Evolutionary conservation across 2,329 filamentous ascomycete genomes (phyloP), one percentile per base, ranked within the genome.

Genomic region (Davidsoniella eucalypti): DNA sequence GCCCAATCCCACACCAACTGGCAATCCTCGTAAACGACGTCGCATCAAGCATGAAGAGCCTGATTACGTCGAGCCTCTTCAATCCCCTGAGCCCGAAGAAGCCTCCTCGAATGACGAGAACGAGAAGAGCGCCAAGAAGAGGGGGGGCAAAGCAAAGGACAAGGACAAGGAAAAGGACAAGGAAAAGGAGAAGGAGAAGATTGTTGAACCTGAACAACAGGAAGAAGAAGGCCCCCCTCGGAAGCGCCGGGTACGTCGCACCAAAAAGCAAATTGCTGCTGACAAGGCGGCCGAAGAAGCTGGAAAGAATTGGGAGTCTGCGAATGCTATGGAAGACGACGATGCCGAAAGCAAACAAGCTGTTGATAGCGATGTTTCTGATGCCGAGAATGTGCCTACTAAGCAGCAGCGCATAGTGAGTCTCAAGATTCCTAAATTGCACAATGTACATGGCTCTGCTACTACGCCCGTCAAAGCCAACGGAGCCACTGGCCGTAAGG

Each of bases 31-130:
- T 10, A 53, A 53, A 29, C 47, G 51, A 9, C 44, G 51, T 21
- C 51, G 51, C 14, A 45, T 44, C 17, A 53, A 53, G 44, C 29
- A 53, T n/a, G 42, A 49, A 16, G 46, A 43, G 1, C 36, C 41
- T 12, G 41, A 17, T 5, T 23, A 47, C 37, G 16, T 33, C 17
- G 21, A 40, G 29, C 5, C 40, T 38, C 16, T n/a, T 16, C 38
- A 25, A 7, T 33, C 43, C 5, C 47, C 47, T 2, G 52, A 49
- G 26, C 40, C 40, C 1, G 47, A 41, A 26, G 36, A 48, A n/a
- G 23, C 37, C n/a, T 12, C 67, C 1, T 67, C 73, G 4, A 67
- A 73, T 41, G 66, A 69, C 7, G 67, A 69, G 42, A 69, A 49
- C 17, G 51, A 47, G 18, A 44, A 48, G 16, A 52, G 54, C 16